Percentiles rank a stretch among this genome's conserved stretches.
Evolutionary conservation across 75 land plant species (phyloP).

Genomic region (Pseudotsuga menziesii): DNA sequence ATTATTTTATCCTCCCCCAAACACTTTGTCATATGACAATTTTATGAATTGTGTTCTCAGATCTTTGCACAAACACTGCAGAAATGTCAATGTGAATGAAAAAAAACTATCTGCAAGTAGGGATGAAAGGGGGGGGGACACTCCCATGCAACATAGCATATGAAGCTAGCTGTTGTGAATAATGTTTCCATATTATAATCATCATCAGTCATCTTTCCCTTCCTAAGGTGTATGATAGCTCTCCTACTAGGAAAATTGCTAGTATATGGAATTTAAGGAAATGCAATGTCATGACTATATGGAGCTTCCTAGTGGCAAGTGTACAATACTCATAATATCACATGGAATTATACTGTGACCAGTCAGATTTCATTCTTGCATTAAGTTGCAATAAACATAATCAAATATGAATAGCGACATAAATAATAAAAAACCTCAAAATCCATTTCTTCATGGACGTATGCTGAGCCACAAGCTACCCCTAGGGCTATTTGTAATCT

Average conservation of each 20-base stretch:
- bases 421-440: slow-evolving; percentile 40
- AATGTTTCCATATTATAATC: not conserved
- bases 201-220: not conserved
- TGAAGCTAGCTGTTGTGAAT: not conserved
- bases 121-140: too few species aligned
- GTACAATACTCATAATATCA: not conserved
- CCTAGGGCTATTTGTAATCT: slow-evolving; percentile 62
- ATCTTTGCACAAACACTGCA: not conserved
- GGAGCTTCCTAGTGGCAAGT: too few species aligned
- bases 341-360: not conserved
- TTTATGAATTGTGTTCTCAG: not conserved
- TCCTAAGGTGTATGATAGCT: not conserved
- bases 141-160: too few species aligned
- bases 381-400: not conserved
- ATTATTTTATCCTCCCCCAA: not conserved
- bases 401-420: not conserved
- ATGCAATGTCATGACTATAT: not conserved
- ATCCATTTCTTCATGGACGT: slow-evolving; percentile 75
- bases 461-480: slow-evolving; percentile 60
- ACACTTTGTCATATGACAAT: not conserved
- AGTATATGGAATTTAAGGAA: not conserved
- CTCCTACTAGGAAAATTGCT: not conserved
- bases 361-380: not conserved
- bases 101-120: not conserved
- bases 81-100: not conserved